phyloP scores from a whole-genome alignment of 768 basidiomycete species.

The Pulveroboletus sp. region DNA sequence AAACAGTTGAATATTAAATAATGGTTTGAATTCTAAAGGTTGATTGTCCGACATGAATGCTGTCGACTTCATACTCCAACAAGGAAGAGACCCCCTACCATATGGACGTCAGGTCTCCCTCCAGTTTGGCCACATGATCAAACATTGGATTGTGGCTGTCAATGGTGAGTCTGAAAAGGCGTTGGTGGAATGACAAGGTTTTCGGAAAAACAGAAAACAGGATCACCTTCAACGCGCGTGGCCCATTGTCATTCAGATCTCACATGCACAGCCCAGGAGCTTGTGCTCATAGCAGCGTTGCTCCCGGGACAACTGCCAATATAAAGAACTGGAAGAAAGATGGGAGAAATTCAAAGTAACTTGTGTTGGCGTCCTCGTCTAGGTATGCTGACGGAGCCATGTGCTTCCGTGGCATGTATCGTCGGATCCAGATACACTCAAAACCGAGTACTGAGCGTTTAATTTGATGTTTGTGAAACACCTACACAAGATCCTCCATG shows the following conservation, averaged over 20 bases:
- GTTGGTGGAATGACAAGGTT: not conserved
- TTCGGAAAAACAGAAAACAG: not conserved
- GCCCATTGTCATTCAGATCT: too few species aligned
- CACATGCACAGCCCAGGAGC: not conserved
- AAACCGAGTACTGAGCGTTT: not conserved
- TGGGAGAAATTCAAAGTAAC: not conserved
- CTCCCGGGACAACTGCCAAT: not conserved
- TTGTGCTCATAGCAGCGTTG: not conserved
- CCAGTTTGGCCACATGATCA: not conserved
- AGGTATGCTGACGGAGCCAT: not conserved
- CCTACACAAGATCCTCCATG: too few species aligned
- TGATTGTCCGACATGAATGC: too few species aligned
- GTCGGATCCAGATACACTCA: not conserved
- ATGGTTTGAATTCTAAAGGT: too few species aligned
- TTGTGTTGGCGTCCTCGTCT: too few species aligned
- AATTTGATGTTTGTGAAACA: not conserved
- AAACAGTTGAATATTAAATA: too few species aligned
- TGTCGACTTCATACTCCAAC: too few species aligned
- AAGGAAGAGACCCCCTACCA: not conserved
- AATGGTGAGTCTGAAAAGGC: not conserved
- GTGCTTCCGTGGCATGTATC: not conserved
- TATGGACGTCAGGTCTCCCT: too few species aligned
- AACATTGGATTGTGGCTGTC: not conserved
- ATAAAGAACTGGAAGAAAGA: not conserved
- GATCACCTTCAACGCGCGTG: not conserved